Percentiles rank a stretch among this genome's conserved stretches.
Conservation (phyloP, 495 filamentous ascomycete genomes). For the Chaetomium cochliodes region DNA sequence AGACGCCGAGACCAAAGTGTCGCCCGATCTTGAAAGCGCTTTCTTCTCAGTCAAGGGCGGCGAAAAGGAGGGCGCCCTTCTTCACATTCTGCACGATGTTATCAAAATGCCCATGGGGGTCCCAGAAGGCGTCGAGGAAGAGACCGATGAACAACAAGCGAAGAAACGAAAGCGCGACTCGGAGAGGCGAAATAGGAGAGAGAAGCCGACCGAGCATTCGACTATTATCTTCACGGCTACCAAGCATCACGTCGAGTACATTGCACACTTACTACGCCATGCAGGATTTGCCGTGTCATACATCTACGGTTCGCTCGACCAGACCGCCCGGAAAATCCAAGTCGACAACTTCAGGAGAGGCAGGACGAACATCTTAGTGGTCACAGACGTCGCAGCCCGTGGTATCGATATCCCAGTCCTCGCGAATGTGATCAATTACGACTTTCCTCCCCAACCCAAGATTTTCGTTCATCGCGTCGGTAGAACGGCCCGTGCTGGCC, state of each 20-base stretch:
- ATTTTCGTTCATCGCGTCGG: constrained; percentile 96
- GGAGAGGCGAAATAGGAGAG: constrained; percentile 45
- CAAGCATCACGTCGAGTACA: constrained; percentile 97
- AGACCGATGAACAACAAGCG: constrained; percentile 46
- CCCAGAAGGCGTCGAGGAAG: constrained; percentile 50
- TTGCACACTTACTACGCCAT: constrained; percentile 66
- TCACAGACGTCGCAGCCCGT: constrained; percentile 93
- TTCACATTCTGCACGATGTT: constrained; percentile 84
- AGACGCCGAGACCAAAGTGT: constrained; percentile 93
- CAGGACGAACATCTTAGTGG: constrained; percentile 85
- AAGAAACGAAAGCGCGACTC: constrained; percentile 69
- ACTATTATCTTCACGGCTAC: constrained; percentile 94
- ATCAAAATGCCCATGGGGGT: constrained; percentile 87
- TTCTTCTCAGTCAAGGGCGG: constrained; percentile 90
- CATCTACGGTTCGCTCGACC: constrained; percentile 89
- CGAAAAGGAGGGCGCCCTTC: constrained; percentile 88
- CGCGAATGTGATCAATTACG: constrained; percentile 98
- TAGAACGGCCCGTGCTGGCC: constrained; percentile 88
- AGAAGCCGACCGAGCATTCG: constrained; percentile 70
- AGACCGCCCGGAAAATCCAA: constrained; percentile 85
- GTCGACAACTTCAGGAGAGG: constrained; percentile 84
- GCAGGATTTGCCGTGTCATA: constrained; percentile 88
- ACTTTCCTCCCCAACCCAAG: constrained; percentile 95
- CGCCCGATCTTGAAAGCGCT: constrained; percentile 85
- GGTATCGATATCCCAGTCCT: constrained; percentile 97